phyloP scores from a whole-genome alignment of 805 yeast species.

The Metschnikowia henanensis region DNA sequence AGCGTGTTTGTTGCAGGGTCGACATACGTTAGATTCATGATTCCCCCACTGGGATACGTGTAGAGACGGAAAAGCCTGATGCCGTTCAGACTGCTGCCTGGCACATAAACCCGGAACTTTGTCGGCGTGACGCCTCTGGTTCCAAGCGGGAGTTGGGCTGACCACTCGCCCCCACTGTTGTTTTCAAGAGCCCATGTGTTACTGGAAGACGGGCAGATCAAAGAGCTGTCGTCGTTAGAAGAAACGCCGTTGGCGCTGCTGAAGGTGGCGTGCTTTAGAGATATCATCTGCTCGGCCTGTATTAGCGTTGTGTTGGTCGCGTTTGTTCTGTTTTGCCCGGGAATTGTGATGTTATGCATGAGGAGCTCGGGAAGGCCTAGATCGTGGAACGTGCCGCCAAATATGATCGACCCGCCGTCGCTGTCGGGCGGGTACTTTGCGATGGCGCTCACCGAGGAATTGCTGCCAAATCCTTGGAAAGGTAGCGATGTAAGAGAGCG shows the following conservation, averaged over 20 bases:
- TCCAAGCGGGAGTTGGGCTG: conserved; percentile 54
- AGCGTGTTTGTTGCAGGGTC: conserved; percentile 67
- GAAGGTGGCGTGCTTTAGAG: conserved; percentile 56
- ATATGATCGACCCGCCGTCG: conserved; percentile 53
- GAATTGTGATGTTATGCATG: conserved; percentile 29
- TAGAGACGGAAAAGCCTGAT: conserved; percentile 68
- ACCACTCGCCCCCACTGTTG: conserved; percentile 61
- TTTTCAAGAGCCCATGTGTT: conserved; percentile 53
- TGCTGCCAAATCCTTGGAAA: conserved; percentile 73
- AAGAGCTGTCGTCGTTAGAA: conserved; percentile 25
- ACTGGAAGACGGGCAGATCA: conserved; percentile 60
- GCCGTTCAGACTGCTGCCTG: conserved; percentile 47
- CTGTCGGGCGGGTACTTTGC: conserved; percentile 38
- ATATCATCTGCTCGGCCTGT: conserved; percentile 61
- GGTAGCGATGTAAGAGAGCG: conserved; percentile 48
- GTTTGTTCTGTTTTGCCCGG: conserved; percentile 26
- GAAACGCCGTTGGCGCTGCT: conserved; percentile 44
- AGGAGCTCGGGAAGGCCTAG: conserved; percentile 53
- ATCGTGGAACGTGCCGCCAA: conserved; percentile 75
- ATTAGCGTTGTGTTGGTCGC: conserved; percentile 38
- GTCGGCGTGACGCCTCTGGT: conserved; percentile 54
- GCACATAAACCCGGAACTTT: conserved; percentile 69
- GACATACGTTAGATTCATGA: conserved; percentile 86
- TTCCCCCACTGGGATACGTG: conserved; percentile 79
- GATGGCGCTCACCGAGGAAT: conserved; percentile 63